phyloP scores from a whole-genome alignment of 2,329 filamentous ascomycete genomes.

The Fusarium nodosum region DNA sequence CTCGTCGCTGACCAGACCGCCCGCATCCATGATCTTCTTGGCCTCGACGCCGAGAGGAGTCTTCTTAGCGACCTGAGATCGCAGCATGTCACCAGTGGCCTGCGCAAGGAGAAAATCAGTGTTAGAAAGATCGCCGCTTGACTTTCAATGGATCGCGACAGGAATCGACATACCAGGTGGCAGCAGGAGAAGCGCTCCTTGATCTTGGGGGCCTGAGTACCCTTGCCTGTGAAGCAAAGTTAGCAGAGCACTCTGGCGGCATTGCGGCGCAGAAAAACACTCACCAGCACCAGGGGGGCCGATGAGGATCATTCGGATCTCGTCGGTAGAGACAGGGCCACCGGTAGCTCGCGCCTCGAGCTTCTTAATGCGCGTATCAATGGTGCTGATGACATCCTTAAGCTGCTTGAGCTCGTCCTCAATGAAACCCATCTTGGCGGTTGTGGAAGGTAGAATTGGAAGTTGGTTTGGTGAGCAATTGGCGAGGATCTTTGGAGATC shows the following conservation, averaged over 20 bases:
- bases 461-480: constrained; percentile 38
- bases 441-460: constrained; percentile 38
- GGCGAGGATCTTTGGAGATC: constrained; percentile 30
- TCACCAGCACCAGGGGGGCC: constrained; percentile 96
- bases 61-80: constrained; percentile 98
- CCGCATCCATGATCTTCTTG: constrained; percentile 99
- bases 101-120: constrained; percentile 55
- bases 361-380: constrained; percentile 88
- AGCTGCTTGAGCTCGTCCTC: constrained; percentile 88
- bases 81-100: constrained; percentile 99
- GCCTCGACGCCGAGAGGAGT: constrained; percentile 93
- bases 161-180: constrained; percentile 80
- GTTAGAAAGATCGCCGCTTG: constrained; percentile 30
- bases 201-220: constrained; percentile 97
- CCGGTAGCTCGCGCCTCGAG: constrained; percentile 81
- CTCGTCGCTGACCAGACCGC: constrained; percentile 96
- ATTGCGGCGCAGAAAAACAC: constrained; percentile 51
- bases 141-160: constrained; percentile 14
- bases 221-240: constrained; percentile 79
- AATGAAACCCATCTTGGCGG: constrained; percentile 84
- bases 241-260: constrained; percentile 21
- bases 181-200: constrained; percentile 98
- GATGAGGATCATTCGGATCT: constrained; percentile 97
- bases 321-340: constrained; percentile 66
- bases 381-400: constrained; percentile 83